Evolutionary conservation across 352 stramenopile species (phyloP).

Genomic region (Pythium coloratum): DNA sequence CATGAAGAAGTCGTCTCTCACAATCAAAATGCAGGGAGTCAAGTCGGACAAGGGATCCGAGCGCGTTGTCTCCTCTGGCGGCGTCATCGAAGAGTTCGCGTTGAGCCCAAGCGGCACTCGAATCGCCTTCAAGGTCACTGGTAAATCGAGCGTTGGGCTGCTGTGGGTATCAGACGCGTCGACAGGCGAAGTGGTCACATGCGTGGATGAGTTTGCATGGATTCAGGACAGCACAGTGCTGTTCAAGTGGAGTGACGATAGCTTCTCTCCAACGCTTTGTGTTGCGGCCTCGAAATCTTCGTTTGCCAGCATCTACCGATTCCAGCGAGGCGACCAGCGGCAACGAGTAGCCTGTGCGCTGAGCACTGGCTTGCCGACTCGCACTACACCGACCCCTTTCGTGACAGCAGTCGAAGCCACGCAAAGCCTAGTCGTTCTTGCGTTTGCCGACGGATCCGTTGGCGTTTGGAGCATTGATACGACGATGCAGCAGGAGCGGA

Average conservation of each 20-base stretch:
- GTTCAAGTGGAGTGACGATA: not conserved
- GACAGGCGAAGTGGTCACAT: constrained; percentile 9
- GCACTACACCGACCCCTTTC: not conserved
- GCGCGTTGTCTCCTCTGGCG: not conserved
- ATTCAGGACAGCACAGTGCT: not conserved
- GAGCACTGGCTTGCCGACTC: not conserved
- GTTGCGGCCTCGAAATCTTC: constrained; percentile 8
- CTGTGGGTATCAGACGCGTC: constrained; percentile 8
- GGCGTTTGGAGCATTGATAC: constrained; percentile 5
- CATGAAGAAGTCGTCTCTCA: not conserved
- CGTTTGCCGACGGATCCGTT: constrained; percentile 7
- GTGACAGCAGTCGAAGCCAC: not conserved
- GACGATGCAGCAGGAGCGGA: not conserved
- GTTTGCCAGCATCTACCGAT: constrained; percentile 3
- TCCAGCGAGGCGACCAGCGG: not conserved
- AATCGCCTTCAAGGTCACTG: constrained; percentile 10
- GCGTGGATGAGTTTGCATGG: constrained; percentile 21
- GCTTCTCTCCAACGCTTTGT: not conserved
- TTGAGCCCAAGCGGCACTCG: not conserved
- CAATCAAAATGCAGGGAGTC: not conserved
- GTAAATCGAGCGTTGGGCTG: not conserved
- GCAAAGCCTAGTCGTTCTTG: not conserved
- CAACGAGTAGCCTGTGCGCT: not conserved
- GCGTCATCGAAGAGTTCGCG: constrained; percentile 14
- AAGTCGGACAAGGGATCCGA: not conserved